Evolutionary conservation across 257 asterid genomes (phyloP), one percentile per base, ranked within the genome.

Genomic region (Asclepias syriaca): DNA sequence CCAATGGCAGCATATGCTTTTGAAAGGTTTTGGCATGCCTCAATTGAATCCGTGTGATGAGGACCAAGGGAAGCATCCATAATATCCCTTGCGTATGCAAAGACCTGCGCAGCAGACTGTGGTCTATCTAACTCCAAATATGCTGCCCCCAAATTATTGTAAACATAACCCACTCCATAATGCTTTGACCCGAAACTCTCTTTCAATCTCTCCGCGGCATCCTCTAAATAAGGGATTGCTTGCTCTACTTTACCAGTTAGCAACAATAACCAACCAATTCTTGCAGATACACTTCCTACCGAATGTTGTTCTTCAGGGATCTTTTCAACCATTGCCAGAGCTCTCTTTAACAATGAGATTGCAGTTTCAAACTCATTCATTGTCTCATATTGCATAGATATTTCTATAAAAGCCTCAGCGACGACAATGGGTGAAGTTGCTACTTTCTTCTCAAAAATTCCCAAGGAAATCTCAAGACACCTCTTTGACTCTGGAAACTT

Each of bases 31-130:
- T 84, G 90, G 61, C 88, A 89, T 13, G 96, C 89, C 74, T 91
- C 97, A 73, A 91, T 91, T 10, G 97, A 76, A 72, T 94, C 98
- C 8, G 77, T 82, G 57, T 93, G 98, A 79, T 89, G 91, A 58
- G 97, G 99, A 59, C 97, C 99, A 72, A 91, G 90, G 16, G 98
- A 83, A 40, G 89, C 93, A 71, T 94, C 97, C 96, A 94, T 85
- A 78, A 91, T 85, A 77, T 94, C 98, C 77, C 86, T 94, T 29
- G 97, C 97, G 78, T 78, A 81, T 13, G 98, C 96, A 80, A 94
- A 94, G 54, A 84, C 92, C 85, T 88, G 95, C 6, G 97, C 99
- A 72, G 98, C 98, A 39, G 99, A 90, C 60, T 94, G 96, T 34
- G 95, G 95, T 73, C 98, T 86, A 77, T 87, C 93, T 69, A 91